Evolutionary conservation across 768 basidiomycete species (phyloP), one percentile per base, ranked within the genome.

Genomic region (Coprinopsis strossmayeri): DNA sequence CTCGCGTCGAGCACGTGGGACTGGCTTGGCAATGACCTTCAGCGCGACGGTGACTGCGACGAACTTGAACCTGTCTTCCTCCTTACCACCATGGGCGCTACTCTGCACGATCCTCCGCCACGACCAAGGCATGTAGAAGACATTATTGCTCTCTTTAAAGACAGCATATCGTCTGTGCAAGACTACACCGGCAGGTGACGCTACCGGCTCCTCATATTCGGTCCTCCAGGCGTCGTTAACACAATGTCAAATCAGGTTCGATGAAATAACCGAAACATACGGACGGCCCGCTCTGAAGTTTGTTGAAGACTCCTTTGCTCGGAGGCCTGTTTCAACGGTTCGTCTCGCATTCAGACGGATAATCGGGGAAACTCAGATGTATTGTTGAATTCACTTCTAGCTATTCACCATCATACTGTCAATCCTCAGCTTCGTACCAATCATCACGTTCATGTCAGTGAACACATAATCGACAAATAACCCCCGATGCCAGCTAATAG

Each of bases 261-360:
- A 50, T 5, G 13, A 30, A 5, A 18, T 50, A 2, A 15, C 34
- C 3, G 7, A 45, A 20, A n/a, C 9, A 12, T 50, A 45, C 34
- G 20, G 26, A 35, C 34, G 41, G 3, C 43, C 41, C 30, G 28
- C 42, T 2, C 25, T 50, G 4, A 24, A 26, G 15, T 50, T 43
- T 20, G 49, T 23, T 7, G 41, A 44, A 5, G 49, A 32, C 2
- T 45, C 43, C 3, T 45, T 50, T 45, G 42, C 34, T 9, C 32
- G 20, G 43, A 50, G 30, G 25, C 49, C 49, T 26, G 37, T 50
- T 34, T 26, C 38, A 7, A 45, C 49, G 23, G 49, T 50, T n/a
- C n/a, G n/a, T n/a, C n/a, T n/a, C n/a, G n/a, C n/a, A n/a, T n/a
- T n/a, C n/a, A n/a, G n/a, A n/a, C n/a, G n/a, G n/a, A n/a, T n/a